A percentile compares a stretch with the other conserved stretches of the same genome.
These are phyloP conservation scores for Lactarius hatsudake DNA, from an alignment of 768 basidiomycete species.

Conservation along the genomic window DNA sequence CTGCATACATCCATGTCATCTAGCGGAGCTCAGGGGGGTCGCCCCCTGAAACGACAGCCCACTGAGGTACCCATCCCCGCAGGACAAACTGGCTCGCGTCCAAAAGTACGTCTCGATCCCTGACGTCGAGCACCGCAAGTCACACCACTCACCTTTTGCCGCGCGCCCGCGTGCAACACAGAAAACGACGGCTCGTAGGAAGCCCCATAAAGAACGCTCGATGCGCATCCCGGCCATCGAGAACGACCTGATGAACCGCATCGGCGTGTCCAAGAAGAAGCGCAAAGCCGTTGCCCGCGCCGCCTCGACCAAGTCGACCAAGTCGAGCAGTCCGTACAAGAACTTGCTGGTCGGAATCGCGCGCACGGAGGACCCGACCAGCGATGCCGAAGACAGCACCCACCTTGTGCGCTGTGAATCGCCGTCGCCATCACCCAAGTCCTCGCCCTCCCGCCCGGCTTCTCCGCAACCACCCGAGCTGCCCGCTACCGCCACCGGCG, in stretches of 20 bases:
- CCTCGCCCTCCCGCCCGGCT: not conserved
- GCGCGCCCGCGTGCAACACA: not conserved
- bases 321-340: constrained; percentile 1
- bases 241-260: constrained; percentile 10
- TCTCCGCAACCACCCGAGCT: not conserved
- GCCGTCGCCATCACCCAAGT: not conserved
- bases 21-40: not conserved
- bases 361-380: not conserved
- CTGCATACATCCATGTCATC: not conserved
- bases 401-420: not conserved
- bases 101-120: not conserved
- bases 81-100: not conserved
- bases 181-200: not conserved
- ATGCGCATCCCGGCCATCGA: constrained; percentile 10
- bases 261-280: not conserved
- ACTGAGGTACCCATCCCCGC: not conserved
- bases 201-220: not conserved
- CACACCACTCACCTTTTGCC: not conserved
- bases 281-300: not conserved
- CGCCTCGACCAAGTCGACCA: not conserved
- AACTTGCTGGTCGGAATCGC: not conserved
- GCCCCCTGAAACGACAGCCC: constrained; percentile 1
- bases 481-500: not conserved
- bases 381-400: not conserved
- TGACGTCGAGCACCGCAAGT: not conserved